Evolutionary conservation across 2,329 filamentous ascomycete species (phyloP).

Genomic region (Xylaria polymorpha): DNA sequence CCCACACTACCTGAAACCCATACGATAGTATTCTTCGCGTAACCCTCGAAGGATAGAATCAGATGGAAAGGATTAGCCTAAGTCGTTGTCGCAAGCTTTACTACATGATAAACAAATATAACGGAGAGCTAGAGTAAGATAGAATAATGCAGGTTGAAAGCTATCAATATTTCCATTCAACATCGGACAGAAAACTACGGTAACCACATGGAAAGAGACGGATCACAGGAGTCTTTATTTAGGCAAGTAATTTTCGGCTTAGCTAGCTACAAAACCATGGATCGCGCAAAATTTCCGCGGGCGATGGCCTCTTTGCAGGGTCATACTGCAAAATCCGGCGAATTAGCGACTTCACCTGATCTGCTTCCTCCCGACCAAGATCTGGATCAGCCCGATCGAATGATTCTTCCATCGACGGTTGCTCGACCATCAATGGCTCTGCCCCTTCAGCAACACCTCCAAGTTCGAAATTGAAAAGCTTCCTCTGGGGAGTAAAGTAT

Average conservation of each 20-base stretch:
- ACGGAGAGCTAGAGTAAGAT: too few relatives aligned
- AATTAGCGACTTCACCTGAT: constrained; percentile 45
- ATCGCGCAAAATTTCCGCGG: constrained; percentile 46
- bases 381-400: constrained; percentile 45
- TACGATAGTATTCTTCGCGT: too few relatives aligned
- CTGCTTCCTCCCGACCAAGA: constrained; percentile 43
- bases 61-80: too few relatives aligned
- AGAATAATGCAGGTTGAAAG: too few relatives aligned
- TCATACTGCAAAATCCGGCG: constrained; percentile 50
- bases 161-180: too few relatives aligned
- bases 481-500: constrained; percentile 44
- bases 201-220: neutral
- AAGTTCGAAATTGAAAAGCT: constrained; percentile 44
- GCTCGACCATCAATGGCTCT: constrained; percentile 43
- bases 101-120: too few relatives aligned
- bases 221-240: neutral
- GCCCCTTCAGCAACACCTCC: constrained; percentile 39
- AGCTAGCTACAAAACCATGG: constrained; percentile 45
- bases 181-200: too few relatives aligned
- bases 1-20: too few relatives aligned
- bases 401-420: constrained; percentile 44
- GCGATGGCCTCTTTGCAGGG: constrained; percentile 45
- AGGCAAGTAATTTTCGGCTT: neutral
- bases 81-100: too few relatives aligned
- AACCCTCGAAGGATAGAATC: too few relatives aligned